phyloP scores from a whole-genome alignment of 1,284 basidiomycete genomes.

The Ceratobasidium sp. region DNA sequence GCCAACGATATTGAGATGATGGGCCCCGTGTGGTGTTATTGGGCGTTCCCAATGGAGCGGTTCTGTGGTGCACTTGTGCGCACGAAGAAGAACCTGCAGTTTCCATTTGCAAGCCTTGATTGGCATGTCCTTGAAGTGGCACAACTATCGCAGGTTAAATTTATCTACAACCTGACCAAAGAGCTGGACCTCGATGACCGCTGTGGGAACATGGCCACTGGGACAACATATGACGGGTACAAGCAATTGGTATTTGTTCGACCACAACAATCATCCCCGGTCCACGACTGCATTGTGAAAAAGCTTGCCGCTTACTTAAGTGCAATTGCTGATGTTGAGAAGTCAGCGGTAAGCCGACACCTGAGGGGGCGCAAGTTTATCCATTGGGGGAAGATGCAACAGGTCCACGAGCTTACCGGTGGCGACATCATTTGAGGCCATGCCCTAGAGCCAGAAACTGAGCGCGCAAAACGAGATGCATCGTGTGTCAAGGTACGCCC shows the following conservation, averaged over 20 bases:
- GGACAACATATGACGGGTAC: neutral
- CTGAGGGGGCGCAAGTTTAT: neutral
- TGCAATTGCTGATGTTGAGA: neutral
- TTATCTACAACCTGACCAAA: neutral
- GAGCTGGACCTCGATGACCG: neutral
- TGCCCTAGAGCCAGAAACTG: neutral
- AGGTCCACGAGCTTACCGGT: neutral
- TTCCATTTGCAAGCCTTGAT: conserved; percentile 13
- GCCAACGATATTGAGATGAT: conserved; percentile 46
- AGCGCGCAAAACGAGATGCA: neutral
- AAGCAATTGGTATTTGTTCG: neutral
- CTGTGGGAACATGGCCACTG: neutral
- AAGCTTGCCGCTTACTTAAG: neutral
- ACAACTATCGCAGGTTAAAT: conserved; percentile 16
- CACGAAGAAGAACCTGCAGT: conserved; percentile 2
- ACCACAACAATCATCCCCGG: neutral
- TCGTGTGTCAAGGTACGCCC: conserved; percentile 1
- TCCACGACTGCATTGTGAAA: neutral
- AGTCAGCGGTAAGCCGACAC: neutral
- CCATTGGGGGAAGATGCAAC: conserved; percentile 22
- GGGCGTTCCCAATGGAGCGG: conserved; percentile 54
- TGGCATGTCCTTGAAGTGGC: conserved; percentile 4
- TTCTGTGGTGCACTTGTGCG: conserved; percentile 47
- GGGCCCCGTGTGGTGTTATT: conserved; percentile 52
- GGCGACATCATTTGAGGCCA: conserved; percentile 5